Conservation (phyloP, 345 rosid genomes). For the Arabidopsis arenosa region DNA sequence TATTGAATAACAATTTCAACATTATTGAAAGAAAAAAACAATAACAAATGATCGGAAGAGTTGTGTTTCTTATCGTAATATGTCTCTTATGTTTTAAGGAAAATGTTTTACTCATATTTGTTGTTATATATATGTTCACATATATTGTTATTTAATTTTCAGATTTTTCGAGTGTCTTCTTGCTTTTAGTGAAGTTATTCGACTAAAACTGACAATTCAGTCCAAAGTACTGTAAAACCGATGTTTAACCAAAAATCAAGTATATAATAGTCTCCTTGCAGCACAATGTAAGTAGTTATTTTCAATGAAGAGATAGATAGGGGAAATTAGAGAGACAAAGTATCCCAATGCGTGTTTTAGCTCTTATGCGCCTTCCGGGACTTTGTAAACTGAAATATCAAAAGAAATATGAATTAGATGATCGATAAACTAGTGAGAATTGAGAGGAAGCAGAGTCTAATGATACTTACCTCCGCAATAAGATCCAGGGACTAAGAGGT, state of each 20-base stretch:
- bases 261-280: neutral
- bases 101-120: too few species aligned
- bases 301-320: neutral
- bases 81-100: too few species aligned
- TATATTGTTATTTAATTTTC: too few species aligned
- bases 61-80: too few species aligned
- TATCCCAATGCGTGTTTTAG: neutral
- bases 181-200: neutral
- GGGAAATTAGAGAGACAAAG: neutral
- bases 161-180: too few species aligned
- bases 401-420: neutral
- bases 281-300: neutral
- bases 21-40: too few species aligned
- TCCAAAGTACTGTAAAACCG: neutral
- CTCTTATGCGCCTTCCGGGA: neutral
- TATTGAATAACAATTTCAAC: too few species aligned
- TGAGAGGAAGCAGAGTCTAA: neutral
- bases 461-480: slow-evolving; percentile 15
- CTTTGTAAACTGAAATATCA: neutral
- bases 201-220: neutral
- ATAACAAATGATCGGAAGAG: too few species aligned
- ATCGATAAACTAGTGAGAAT: neutral
- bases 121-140: too few species aligned
- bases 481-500: slow-evolving; percentile 15
- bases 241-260: neutral